phyloP scores from a whole-genome alignment of 1,284 basidiomycete genomes.

The Mrakiaceae sp. region DNA sequence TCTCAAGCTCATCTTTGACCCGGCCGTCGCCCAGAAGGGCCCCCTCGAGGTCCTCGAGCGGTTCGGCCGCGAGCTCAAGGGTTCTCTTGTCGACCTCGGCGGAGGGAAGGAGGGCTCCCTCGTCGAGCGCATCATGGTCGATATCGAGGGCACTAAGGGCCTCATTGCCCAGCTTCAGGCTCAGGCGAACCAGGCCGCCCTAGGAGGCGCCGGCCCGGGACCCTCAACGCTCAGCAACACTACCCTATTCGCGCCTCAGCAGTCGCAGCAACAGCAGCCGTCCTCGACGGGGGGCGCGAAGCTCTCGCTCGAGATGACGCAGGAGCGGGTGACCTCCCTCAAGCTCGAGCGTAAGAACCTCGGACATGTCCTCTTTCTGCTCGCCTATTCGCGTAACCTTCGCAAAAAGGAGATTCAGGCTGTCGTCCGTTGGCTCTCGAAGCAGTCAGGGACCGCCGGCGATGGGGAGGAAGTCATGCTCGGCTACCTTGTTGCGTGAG shows the following conservation, averaged over 20 bases:
- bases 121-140: constrained; percentile 15
- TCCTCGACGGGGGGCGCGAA: not conserved
- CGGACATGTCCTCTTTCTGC: constrained; percentile 12
- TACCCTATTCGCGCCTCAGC: not conserved
- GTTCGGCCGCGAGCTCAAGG: constrained; percentile 17
- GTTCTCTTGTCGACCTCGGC: constrained; percentile 17
- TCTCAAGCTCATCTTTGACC: constrained; percentile 23
- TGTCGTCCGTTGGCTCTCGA: constrained; percentile 12
- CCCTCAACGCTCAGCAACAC: not conserved
- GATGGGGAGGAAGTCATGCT: constrained; percentile 1
- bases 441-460: not conserved
- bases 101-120: constrained; percentile 20
- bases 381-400: constrained; percentile 4
- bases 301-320: constrained; percentile 9
- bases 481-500: constrained; percentile 14
- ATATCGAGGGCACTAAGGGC: constrained; percentile 18
- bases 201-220: not conserved
- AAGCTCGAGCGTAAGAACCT: constrained; percentile 7
- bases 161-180: constrained; percentile 21
- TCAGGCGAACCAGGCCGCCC: not conserved
- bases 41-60: constrained; percentile 21
- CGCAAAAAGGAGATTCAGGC: constrained; percentile 15
- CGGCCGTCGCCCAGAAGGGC: not conserved
- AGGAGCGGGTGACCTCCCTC: constrained; percentile 6
- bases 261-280: not conserved